Base-by-base conservation (phyloP, 495 filamentous ascomycete genomes). In the Penicillium odoratum region DNA sequence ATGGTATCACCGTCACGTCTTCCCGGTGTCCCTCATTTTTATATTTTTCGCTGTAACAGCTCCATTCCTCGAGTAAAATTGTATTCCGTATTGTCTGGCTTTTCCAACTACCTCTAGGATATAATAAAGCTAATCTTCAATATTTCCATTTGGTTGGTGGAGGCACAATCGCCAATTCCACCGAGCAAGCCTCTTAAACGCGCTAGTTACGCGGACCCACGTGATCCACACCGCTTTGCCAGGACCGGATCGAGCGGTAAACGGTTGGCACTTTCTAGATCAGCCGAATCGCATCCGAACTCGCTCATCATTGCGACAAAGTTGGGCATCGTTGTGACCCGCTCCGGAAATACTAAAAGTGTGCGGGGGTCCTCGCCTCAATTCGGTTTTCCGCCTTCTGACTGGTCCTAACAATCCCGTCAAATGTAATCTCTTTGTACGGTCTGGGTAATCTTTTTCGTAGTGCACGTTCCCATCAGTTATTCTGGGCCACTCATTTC, bases 271-370 rank as follows among this genome's bases (percentile, higher is more conserved):
- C 34, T 56, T 50, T 58, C 46, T 61, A 57, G 56, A 53, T 69
- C 66, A 63, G 56, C 64, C 63, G 64, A 66, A 61, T 51, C 66
- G 58, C 65, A 67, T 63, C 61, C 53, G 48, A 53, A 63, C 60
- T 63, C 60, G 56, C 63, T 58, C 56, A 55, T 64, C 49, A 59
- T 65, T 62, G 57, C 57, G 58, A 61, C 50, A 33, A 48, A 59
- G 48, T 64, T 54, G 45, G 51, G 52, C 49, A 56, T 64, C 59
- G 33, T 59, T 21, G 43, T 43, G 52, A 42, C 59, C 55, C 55
- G 47, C 46, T 58, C 51, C 47, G 57, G 56, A 36, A 48, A 43
- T 34, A 18, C 18, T 6, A 7, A 10, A 38, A 45, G 48, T 58
- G 59, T 55, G 58, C 58, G 60, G 51, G 55, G 63, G 38, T 55